Evolutionary conservation across 2,329 filamentous ascomycete genomes (phyloP).

Genomic region (Hypomyces perniciosus): DNA sequence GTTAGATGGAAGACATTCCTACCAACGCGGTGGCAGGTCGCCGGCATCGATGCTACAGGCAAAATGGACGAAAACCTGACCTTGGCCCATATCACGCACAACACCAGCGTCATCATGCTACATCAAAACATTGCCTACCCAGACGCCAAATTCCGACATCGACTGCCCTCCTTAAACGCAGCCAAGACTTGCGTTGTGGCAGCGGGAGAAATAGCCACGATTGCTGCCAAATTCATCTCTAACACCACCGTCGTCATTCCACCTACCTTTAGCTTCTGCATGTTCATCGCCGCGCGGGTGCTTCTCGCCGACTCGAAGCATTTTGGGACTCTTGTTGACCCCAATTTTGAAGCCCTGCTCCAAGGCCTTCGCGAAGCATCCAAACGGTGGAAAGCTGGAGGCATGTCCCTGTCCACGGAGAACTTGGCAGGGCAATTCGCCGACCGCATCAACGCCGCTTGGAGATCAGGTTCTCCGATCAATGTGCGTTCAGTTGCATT

Average conservation of each 20-base stretch:
- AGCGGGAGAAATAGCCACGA: slow-evolving; percentile 12
- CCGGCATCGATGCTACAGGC: slow-evolving; percentile 28
- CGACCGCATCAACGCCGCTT: slow-evolving; percentile 6
- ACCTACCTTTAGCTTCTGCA: slow-evolving; percentile 7
- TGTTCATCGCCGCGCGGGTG: slow-evolving; percentile 11
- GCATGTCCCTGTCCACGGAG: background rate
- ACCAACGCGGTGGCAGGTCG: slow-evolving; percentile 35
- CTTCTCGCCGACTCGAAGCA: slow-evolving; percentile 12
- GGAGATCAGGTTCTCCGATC: slow-evolving; percentile 10
- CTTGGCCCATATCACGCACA: slow-evolving; percentile 22
- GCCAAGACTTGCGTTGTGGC: slow-evolving; percentile 11
- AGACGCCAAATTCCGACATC: slow-evolving; percentile 5
- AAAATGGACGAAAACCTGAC: slow-evolving; percentile 39
- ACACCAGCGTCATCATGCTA: slow-evolving; percentile 20
- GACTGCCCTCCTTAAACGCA: slow-evolving; percentile 8
- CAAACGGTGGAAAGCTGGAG: slow-evolving; percentile 1
- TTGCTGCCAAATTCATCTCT: slow-evolving; percentile 9
- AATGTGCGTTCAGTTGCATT: slow-evolving; percentile 11
- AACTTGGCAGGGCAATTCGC: slow-evolving; percentile 12
- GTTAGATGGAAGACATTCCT: slow-evolving; percentile 42
- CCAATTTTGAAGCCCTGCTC: slow-evolving; percentile 8
- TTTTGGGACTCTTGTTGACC: slow-evolving; percentile 3
- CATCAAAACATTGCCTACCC: slow-evolving; percentile 20
- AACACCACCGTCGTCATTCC: slow-evolving; percentile 6
- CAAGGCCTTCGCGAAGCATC: slow-evolving; percentile 7